Evolutionary conservation across 257 asterid species (phyloP), one percentile per base, ranked within the genome.

Genomic region (Primulina huaijiensis): DNA sequence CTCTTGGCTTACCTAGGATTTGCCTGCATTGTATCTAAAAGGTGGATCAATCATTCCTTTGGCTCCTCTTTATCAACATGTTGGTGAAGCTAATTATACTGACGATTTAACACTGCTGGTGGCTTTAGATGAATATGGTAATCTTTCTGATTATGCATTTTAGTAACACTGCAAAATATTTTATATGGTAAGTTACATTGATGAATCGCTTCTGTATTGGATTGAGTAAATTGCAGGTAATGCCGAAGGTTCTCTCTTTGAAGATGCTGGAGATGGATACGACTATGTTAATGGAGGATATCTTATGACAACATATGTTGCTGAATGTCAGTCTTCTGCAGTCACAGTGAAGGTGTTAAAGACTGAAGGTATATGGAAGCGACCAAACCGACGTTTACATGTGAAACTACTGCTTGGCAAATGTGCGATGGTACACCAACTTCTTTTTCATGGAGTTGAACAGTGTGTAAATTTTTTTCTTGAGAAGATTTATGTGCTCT

Each of bases 261-360:
- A 94, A 80, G 99, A 94, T 69, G 90, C 83, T 66, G 97, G 96
- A 16, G 99, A 94, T 83, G 99, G 97, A 66, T 88, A 91, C 78
- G 96, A 75, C 67, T 94, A 86, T 79, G 79, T 79, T 20, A 78
- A 64, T 69, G 97, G 92, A 31, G 84, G 75, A 19, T 94, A 85
- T 80, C 88, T 86, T 50, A 78, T 89, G 84, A 91, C 99, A 16
- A 91, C 97, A 61, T 94, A 90, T 80, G 79, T 75, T 57, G 99
- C 97, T 63, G 95, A 87, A 76, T 80, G 69, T 55, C 85, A 79
- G 64, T 82, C 88, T 75, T 94, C 96, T 9, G 78, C 81, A 71
- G 88, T 89, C 70, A 88, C 89, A 17, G 76, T 94, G 76, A 88
- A 84, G 80, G 78, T 91, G 73, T 75, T 79, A 65, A 88, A 82